Evolutionary conservation across 495 filamentous ascomycete species (phyloP).

Genomic region (Oidiodendron maius): DNA sequence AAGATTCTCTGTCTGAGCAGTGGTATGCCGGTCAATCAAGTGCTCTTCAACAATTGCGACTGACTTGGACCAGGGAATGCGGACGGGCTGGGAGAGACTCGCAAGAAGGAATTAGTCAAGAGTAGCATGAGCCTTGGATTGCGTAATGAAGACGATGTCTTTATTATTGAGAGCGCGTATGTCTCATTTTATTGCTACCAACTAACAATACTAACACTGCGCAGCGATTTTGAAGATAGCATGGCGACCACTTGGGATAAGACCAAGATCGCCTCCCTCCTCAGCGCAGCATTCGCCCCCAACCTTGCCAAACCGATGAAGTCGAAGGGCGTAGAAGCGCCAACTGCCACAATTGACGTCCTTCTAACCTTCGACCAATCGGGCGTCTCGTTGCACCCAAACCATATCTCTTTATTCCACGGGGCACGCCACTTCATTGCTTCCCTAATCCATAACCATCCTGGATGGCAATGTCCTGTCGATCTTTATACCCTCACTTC

Average conservation of each 20-base stretch:
- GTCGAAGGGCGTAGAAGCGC: slow-evolving; percentile 30
- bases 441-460: slow-evolving; percentile 53
- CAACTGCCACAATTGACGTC: slow-evolving; percentile 64
- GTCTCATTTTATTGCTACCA: background rate
- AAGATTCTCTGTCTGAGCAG: slow-evolving; percentile 90
- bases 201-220: background rate
- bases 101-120: slow-evolving; percentile 76
- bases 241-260: slow-evolving; percentile 73
- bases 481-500: slow-evolving; percentile 77
- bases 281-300: slow-evolving; percentile 64
- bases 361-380: slow-evolving; percentile 81
- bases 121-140: slow-evolving; percentile 72
- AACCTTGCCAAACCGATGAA: slow-evolving; percentile 36
- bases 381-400: slow-evolving; percentile 82
- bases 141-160: slow-evolving; percentile 64
- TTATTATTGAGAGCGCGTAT: slow-evolving; percentile 69
- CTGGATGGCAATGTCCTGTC: slow-evolving; percentile 66
- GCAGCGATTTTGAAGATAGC: slow-evolving; percentile 72
- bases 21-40: slow-evolving; percentile 38
- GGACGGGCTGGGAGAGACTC: slow-evolving; percentile 74
- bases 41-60: background rate
- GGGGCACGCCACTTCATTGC: slow-evolving; percentile 70
- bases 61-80: slow-evolving; percentile 56
- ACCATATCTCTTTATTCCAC: slow-evolving; percentile 82
- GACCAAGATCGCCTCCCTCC: slow-evolving; percentile 58